Base-by-base conservation (phyloP, 495 filamentous ascomycete species). In the Penicillium cinerascens region DNA sequence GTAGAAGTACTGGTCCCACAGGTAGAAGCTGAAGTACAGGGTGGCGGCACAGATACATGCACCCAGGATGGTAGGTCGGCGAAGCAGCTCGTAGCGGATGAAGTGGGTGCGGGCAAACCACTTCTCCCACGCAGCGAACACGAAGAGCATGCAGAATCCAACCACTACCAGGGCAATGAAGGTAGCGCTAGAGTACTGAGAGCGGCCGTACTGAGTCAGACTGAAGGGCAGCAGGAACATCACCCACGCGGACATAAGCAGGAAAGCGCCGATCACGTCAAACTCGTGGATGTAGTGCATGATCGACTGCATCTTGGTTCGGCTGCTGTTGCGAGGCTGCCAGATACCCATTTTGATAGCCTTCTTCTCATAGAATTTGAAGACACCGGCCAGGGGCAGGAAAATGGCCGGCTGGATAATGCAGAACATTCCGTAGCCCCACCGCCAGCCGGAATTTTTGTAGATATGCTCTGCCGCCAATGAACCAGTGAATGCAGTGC, bases 1-100 rank as follows among this genome's bases (percentile, higher is more conserved):
- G 61, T 72, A 75, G 72, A 87, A 88, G 70, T 82, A 86, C 42
- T 72, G 72, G 54, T 86, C 79, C 85, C 85, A 89, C 54, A 77
- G 79, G 64, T 81, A 82, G 65, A 81, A 87, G 23, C 77, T 80
- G 66, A 90, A 68, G 59, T 82, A 86, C 2, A 87, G 56, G 5
- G 69, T 60, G 7, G 69, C 72, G 6, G 81, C 68, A 4, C 86
- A 68, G 18, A 82, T 47, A 43, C 79, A 85, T 6, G 85, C 82
- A 16, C 83, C 83, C 0, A 88, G 59, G 22, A 89, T 79, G 27
- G 86, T 89, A 13, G 82, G 84, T 33, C 85, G 74, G 46, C 64
- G 75, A 35, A 91, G 69, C 4, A 88, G 69, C 26, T 76, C 66
- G 52, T 77, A 86, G 17, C 78, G 76, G 44, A 91, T 75, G 59